Base-by-base conservation (phyloP, 352 stramenopile species). In the Phytopythium litorale region DNA sequence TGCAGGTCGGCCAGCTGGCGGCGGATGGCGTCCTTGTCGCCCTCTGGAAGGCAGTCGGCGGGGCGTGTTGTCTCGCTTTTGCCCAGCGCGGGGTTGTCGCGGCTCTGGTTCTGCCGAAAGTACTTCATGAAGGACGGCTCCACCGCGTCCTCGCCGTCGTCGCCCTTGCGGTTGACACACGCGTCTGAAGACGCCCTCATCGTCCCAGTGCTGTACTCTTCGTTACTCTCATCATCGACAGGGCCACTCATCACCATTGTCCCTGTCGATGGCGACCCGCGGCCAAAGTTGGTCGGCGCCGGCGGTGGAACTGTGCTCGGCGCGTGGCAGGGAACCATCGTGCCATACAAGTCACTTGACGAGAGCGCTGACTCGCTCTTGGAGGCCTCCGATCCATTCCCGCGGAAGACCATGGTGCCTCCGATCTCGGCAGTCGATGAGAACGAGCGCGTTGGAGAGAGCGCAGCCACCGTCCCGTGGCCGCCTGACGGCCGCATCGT, bases 121-220 rank as follows among this genome's bases (percentile, higher is more conserved):
- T 91, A 93, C 55, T 89, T 91, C 80, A 93, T 93, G 67, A 93
- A 93, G 21, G 84, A 89, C 33, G 84, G 82, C 65, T 93, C 76
- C 13, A 57, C 58, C 19, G 58, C 30, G 3, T 51, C 68, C 46
- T 63, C 63, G 9, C 48, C 60, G 50, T 68, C 51, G 62, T 50
- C 71, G 52, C 59, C 54, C 35, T 30, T 38, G 28, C 42, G 55
- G 11, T 56, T 71, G 19, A 42, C 63, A 35, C 13, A 37, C 19
- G 25, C 25, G 28, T 38, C 38, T 21, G n/a, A 4, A 28, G 54
- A 35, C 18, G 64, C 56, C 45, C 55, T 63, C 38, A 62, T 51
- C 7, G 52, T 64, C 37, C 56, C 60, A 25, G 19, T 32, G 7
- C 7, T 7, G n/a, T 16, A 45, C 52, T 46, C 52, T 33, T 15